These are phyloP conservation scores for Candida rishiriensis DNA, from an alignment of 805 yeast species.

Conservation along the genomic window DNA sequence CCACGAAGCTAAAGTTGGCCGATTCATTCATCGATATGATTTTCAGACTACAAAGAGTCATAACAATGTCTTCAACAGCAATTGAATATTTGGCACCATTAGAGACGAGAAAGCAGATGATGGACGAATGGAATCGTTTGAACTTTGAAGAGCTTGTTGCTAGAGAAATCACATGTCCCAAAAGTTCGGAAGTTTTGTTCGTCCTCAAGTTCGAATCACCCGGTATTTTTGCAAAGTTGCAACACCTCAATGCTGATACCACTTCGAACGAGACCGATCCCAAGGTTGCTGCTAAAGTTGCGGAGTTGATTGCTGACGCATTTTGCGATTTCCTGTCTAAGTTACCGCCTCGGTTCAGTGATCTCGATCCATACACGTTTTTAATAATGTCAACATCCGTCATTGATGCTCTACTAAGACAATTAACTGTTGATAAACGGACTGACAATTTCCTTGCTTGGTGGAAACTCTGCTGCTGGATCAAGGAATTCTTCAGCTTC, in stretches of 20 bases:
- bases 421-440: conserved; percentile 54
- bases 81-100: conserved; percentile 52
- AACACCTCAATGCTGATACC: conserved; percentile 1
- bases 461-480: conserved; percentile 76
- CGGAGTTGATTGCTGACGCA: conserved; percentile 12
- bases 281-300: conserved; percentile 2
- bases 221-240: conserved; percentile 7
- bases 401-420: conserved; percentile 56
- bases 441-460: conserved; percentile 58
- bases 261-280: conserved; percentile 4
- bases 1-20: conserved; percentile 51
- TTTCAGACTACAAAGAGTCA: conserved; percentile 18
- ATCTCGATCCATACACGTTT: conserved; percentile 52
- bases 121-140: conserved; percentile 37
- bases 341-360: conserved; percentile 35
- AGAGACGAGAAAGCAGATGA: conserved; percentile 5
- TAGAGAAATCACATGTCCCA: conserved; percentile 14
- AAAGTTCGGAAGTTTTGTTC: conserved; percentile 21
- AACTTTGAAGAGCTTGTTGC: conserved; percentile 21
- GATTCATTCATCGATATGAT: conserved; percentile 16
- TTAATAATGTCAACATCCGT: conserved; percentile 48
- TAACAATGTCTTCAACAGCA: conserved; percentile 18
- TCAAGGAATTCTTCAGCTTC: conserved; percentile 69
- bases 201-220: conserved; percentile 35
- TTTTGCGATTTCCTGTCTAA: conserved; percentile 13